Base-by-base conservation (phyloP, 257 asterid genomes). In the Vinca minor region DNA sequence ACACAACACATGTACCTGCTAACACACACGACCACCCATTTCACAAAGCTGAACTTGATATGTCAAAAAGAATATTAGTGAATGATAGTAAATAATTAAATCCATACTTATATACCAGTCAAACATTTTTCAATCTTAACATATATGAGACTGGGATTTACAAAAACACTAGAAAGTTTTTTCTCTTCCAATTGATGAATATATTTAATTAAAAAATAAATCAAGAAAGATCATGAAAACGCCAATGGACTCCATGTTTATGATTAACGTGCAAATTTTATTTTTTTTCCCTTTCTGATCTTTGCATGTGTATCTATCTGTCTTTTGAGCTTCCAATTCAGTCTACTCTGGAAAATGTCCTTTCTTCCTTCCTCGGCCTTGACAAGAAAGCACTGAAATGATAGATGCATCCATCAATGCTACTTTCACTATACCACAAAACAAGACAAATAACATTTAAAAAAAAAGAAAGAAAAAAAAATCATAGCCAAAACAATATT, bases 331-430 rank as follows among this genome's bases (percentile, higher is more conserved):
- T 71, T 28, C 67, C 31, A 65, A 11, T 77, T 77, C 81, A 72
- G 79, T 14, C 65, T n/a, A n/a, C n/a, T n/a, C n/a, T n/a, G n/a
- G n/a, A 70, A 70, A 61, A n/a, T 67, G 82, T 82, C 76, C 82
- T 68, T 79, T n/a, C n/a, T n/a, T n/a, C 79, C 89, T 83, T 81
- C 89, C 95, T 83, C 85, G 88, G 85, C 85, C 67, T 77, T 87
- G 91, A 83, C 87, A 85, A 79, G 94, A 83, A 78, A 87, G 74
- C 82, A 79, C 83, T 73, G 90, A 85, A 78, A 81, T 76, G 87
- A 85, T 87, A 73, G 90, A 87, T 82, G 84, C 65, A 83, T 75
- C 80, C 82, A 76, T 83, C 84, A 78, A 49, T 73, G 68, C 75
- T 71, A 82, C 83, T 76, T 75, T 72, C 80, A 67, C 85, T 71